Base-by-base conservation (phyloP, 2,329 filamentous ascomycete species). In the Aspergillus carbonarius region DNA sequence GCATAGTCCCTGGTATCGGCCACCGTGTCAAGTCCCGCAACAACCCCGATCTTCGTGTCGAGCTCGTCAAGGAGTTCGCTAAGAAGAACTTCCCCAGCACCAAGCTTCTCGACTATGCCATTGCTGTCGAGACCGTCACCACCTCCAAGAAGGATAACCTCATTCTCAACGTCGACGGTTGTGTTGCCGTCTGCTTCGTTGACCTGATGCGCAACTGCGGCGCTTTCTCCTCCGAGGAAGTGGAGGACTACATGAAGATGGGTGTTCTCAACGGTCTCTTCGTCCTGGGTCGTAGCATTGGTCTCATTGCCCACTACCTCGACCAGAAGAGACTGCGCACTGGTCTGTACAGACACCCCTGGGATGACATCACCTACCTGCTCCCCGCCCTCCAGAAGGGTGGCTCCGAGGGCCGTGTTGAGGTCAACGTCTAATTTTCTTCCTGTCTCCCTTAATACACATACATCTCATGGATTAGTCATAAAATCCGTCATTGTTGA, bases 131-230 rank as follows among this genome's bases (percentile, higher is more conserved):
- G 87, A 91, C 90, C 10, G 95, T 99, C 66, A 99, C 95, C 57
- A 99, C 95, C 52, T 97, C 92, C 66, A 99, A 99, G 91, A 99
- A 99, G 87, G 95, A 99, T 83, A 99, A 98, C 85, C 87, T 99
- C 69, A 99, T 99, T 72, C 88, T 99, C 73, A 99, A 99, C 85
- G 95, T 99, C 60, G 95, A 98, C 76, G 95, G 95, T 72, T 96
- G 92, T 78, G 90, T 99, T 74, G 95, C 95, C 68, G 95, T 99
- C 77, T 97, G 93, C 89, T 99, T 99, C 76, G 93, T 99, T 66
- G 95, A 99, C 74, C 84, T 99, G 64, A 84, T 99, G 81, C 91
- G 95, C 80, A 96, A 96, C 87, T 96, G 93, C 77, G 95, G 95
- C 78, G 93, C 95, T 57, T 99, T 99, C 86, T 93, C 89, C 67